These are phyloP conservation scores for Candida argentea DNA, from an alignment of 805 yeast species.

Conservation along the genomic window DNA sequence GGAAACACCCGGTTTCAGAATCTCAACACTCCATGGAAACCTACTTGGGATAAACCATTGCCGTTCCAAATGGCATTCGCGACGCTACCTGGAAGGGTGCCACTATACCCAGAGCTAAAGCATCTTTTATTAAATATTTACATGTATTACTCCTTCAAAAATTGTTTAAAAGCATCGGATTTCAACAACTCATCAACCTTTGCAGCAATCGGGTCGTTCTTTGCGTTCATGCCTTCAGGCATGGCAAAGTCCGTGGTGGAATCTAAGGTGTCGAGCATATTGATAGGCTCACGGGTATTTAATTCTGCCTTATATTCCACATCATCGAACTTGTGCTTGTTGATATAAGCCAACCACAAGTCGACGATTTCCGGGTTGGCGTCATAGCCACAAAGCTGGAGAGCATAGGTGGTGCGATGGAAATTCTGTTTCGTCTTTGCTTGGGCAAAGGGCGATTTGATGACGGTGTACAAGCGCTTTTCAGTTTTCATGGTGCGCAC, in stretches of 20 bases:
- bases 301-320: constrained; percentile 75
- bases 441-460: constrained; percentile 85
- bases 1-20: not conserved
- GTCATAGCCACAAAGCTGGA: constrained; percentile 70
- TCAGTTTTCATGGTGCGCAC: constrained; percentile 59
- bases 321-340: constrained; percentile 69
- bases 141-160: constrained; percentile 18
- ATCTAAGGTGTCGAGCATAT: constrained; percentile 24
- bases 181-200: constrained; percentile 64
- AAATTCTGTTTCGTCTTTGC: constrained; percentile 93
- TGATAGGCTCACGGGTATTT: constrained; percentile 31
- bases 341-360: constrained; percentile 65
- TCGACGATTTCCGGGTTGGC: constrained; percentile 79
- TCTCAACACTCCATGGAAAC: too few species aligned
- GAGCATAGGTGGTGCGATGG: constrained; percentile 74
- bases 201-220: constrained; percentile 41
- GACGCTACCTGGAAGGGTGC: too few species aligned
- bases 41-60: too few species aligned
- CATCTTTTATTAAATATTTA: too few species aligned
- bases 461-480: constrained; percentile 87
- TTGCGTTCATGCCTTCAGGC: constrained; percentile 23
- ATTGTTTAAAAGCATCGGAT: constrained; percentile 61
- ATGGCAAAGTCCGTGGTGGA: constrained; percentile 18
- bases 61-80: too few species aligned
- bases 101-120: too few species aligned